Evolutionary conservation across 192 early-diverging fungal species (phyloP), one percentile per base, ranked within the genome.

Genomic region (Podila epigama): DNA sequence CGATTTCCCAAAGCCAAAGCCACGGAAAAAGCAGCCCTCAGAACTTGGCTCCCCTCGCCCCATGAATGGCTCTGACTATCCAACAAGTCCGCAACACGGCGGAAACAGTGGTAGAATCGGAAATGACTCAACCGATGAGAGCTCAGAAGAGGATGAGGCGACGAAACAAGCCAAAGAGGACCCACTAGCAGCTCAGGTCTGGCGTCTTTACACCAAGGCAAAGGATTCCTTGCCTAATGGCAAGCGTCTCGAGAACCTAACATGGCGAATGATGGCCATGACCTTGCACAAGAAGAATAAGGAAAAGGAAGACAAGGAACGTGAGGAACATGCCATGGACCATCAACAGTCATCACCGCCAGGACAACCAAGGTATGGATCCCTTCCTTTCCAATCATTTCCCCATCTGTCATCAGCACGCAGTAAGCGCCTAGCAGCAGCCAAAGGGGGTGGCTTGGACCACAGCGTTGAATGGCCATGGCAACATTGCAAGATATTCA

Each of bases 191-290:
- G 85, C 83, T 54, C 80, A 92, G 52, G 71, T 90, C 7, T 96
- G 94, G 94, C 81, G 85, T 35, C 79, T 96, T 60, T 93, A 85
- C 55, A 89, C 91, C 10, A 93, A 93, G 78, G 91, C 92, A 34
- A 94, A 93, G 73, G 87, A 90, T 39, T 87, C 87, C 8, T 66
- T 96, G 32, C 91, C 91, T 15, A 86, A 93, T 36, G 94, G 93
- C 13, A 84, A 84, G 31, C 79, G 94, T 31, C 81, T 94, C 9
- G 94, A 96, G 71, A 96, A 94, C 72, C 60, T 94, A 61, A 87
- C 90, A 9, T 96, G 94, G 94, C 79, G 94, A 28, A 86, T 94
- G 79, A 92, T 94, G 91, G 88, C 89, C 22, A 87, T 91, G 70
- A 75, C 69, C 13, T 50, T 81, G 4, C 70, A 75, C 37, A 68